Conservation (phyloP, 495 filamentous ascomycete species). For the Xylaria flabelliformis region DNA sequence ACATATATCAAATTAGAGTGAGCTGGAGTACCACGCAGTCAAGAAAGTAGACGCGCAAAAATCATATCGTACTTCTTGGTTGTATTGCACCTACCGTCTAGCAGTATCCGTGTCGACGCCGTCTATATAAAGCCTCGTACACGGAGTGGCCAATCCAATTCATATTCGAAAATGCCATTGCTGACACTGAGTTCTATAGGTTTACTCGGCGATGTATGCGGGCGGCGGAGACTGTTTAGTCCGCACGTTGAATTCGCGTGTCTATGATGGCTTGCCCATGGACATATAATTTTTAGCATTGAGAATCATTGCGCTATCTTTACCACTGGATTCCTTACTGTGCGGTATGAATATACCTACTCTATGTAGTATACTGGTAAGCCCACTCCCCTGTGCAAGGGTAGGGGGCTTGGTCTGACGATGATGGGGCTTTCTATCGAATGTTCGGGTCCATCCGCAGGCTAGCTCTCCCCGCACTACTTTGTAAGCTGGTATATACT, state of each 20-base stretch:
- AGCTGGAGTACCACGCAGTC: no score
- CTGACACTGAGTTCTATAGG: neutral
- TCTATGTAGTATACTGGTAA: neutral
- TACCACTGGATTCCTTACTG: neutral
- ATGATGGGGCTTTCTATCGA: neutral
- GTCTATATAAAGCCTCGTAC: no score
- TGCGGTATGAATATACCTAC: neutral
- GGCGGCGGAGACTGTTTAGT: neutral
- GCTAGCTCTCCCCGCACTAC: neutral
- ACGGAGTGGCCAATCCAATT: no score
- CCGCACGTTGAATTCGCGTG: neutral
- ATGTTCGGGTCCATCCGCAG: neutral
- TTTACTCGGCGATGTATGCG: neutral
- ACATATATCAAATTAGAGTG: no score
- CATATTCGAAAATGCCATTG: neutral
- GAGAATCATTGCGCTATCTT: neutral
- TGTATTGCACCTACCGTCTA: no score
- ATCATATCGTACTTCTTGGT: no score
- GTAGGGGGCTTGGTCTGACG: neutral
- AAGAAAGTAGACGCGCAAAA: no score
- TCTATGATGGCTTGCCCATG: neutral
- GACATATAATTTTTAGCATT: neutral
- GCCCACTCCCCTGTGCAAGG: neutral
- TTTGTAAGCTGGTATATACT: neutral
- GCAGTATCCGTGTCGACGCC: no score